A percentile compares a stretch with the other conserved stretches of the same genome.
Conservation (phyloP, 352 stramenopile species). For the Globisporangium heterothallicum region DNA sequence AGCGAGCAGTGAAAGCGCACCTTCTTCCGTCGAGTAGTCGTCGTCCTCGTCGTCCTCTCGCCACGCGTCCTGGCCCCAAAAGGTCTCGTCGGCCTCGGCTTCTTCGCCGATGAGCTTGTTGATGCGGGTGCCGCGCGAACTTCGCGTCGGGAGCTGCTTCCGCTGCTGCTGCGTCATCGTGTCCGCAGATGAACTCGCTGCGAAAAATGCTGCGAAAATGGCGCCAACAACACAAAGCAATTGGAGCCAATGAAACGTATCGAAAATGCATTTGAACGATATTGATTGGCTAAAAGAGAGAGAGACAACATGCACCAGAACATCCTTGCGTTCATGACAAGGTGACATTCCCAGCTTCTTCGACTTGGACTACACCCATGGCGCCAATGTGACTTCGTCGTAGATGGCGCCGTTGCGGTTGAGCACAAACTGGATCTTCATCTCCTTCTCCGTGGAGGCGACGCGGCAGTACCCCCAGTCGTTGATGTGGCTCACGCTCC, state of each 20-base stretch:
- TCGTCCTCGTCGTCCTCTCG: conserved; percentile 77
- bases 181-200: too few species aligned
- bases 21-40: conserved; percentile 87
- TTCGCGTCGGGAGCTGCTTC: conserved; percentile 53
- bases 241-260: too few species aligned
- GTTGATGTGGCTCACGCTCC: conserved; percentile 75
- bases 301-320: too few species aligned
- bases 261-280: too few species aligned
- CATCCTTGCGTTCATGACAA: too few species aligned
- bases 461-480: conserved; percentile 76
- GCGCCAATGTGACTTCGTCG: conserved; percentile 60
- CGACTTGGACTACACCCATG: too few species aligned
- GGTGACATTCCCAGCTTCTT: too few species aligned
- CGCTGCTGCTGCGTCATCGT: conserved; percentile 1
- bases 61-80: conserved; percentile 86
- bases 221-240: too few species aligned
- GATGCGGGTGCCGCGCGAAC: conserved; percentile 72
- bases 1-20: conserved; percentile 20
- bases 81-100: conserved; percentile 81
- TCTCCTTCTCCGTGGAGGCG: conserved; percentile 50
- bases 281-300: too few species aligned
- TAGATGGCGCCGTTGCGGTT: conserved; percentile 80
- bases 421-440: conserved; percentile 73
- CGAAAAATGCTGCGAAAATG: too few species aligned
- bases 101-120: conserved; percentile 82